Conservation (phyloP, 176 grass and related monocot species). For the Juncus effusus region DNA sequence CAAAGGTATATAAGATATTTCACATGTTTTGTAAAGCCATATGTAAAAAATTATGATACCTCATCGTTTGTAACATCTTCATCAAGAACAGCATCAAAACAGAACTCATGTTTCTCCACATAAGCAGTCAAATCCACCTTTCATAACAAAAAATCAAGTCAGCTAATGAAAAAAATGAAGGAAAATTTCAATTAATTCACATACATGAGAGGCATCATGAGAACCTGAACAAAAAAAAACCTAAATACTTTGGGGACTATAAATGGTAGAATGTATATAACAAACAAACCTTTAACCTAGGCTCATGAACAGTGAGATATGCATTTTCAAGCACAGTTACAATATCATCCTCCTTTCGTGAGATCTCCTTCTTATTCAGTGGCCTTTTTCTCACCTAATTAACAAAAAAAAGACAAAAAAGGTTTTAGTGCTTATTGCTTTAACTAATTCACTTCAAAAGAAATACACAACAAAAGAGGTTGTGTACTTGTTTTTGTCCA, state of each 20-base stretch:
- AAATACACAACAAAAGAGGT: not conserved
- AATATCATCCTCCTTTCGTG: conserved; percentile 95
- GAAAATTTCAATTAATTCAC: no score
- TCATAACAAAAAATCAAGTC: conserved; percentile 36
- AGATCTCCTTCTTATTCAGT: conserved; percentile 93
- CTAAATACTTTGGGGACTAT: conserved; percentile 8
- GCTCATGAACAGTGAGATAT: conserved; percentile 79
- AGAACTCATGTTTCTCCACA: conserved; percentile 92
- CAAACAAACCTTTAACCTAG: conserved; percentile 80
- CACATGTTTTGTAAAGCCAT: no score
- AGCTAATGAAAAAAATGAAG: conserved; percentile 13
- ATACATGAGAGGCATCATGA: no score
- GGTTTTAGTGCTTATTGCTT: no score
- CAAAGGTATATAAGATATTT: not conserved
- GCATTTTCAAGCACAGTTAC: conserved; percentile 72
- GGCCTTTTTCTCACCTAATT: conserved; percentile 95
- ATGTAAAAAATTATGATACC: conserved; percentile 36
- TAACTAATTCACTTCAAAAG: no score
- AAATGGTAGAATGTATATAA: conserved; percentile 4
- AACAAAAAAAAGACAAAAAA: conserved; percentile 22
- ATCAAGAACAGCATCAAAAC: conserved; percentile 92
- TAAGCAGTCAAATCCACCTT: conserved; percentile 99
- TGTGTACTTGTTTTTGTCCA: not conserved
- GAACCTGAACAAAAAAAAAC: not conserved
- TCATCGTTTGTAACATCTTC: conserved; percentile 93